phyloP scores from a whole-genome alignment of 1,139 yeast genomes.

The Blastobotrys persicus region DNA sequence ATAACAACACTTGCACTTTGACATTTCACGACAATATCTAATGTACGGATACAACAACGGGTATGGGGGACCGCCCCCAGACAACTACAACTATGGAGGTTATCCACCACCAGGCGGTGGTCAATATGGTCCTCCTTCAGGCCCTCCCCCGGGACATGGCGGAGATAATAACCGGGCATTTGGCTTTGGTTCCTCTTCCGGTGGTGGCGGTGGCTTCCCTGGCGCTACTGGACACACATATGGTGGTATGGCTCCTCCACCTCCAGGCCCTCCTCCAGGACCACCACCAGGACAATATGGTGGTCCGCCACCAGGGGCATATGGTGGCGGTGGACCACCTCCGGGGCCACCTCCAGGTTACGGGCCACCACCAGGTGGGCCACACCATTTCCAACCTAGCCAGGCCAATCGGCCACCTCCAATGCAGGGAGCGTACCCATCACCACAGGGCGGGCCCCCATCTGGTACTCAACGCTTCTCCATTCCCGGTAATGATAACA shows the following conservation, averaged over 20 bases:
- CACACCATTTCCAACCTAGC: constrained; percentile 27
- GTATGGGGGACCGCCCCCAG: constrained; percentile 8
- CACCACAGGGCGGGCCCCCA: constrained; percentile 41
- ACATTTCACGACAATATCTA: neutral
- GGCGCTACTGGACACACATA: constrained; percentile 31
- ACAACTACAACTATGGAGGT: constrained; percentile 11
- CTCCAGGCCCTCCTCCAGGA: constrained; percentile 24
- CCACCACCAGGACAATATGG: constrained; percentile 22
- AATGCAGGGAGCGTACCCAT: constrained; percentile 22
- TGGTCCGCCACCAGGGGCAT: constrained; percentile 13
- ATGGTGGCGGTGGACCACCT: constrained; percentile 24
- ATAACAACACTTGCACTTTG: neutral
- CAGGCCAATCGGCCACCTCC: constrained; percentile 17
- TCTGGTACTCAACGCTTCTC: neutral
- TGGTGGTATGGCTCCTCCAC: constrained; percentile 23
- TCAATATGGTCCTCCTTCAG: constrained; percentile 10
- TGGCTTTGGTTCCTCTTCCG: neutral
- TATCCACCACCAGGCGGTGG: constrained; percentile 10
- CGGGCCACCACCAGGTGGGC: constrained; percentile 35
- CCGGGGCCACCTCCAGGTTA: constrained; percentile 27
- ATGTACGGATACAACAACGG: constrained; percentile 11
- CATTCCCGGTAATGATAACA: constrained; percentile 36
- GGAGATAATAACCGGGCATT: neutral
- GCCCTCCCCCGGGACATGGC: constrained; percentile 9
- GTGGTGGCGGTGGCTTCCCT: constrained; percentile 27